These are phyloP conservation scores for Phytophthora idaei DNA, from an alignment of 352 stramenopile genomes.

Conservation along the genomic window DNA sequence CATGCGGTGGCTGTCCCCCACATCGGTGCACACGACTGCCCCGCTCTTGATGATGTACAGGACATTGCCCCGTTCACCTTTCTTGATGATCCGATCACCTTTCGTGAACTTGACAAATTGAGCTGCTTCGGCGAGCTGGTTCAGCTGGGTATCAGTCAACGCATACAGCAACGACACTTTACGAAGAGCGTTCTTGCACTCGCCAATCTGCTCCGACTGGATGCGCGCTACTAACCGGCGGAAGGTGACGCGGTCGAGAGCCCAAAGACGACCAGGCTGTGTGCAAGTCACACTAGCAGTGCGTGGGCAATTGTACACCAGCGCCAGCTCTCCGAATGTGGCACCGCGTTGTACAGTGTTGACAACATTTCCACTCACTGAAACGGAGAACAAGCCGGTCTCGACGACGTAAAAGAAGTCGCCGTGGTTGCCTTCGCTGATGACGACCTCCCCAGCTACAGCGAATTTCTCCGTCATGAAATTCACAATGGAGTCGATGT, in stretches of 20 bases:
- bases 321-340: conserved; percentile 94
- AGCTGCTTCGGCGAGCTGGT: conserved; percentile 63
- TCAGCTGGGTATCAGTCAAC: conserved; percentile 65
- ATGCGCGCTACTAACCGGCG: conserved; percentile 83
- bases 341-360: conserved; percentile 73
- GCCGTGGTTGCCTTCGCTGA: conserved; percentile 66
- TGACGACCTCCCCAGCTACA: conserved; percentile 49
- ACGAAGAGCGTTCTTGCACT: conserved; percentile 71
- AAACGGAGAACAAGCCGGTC: conserved; percentile 86
- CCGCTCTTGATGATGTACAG: conserved; percentile 90
- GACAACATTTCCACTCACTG: conserved; percentile 81
- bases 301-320: conserved; percentile 96
- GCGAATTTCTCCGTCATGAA: conserved; percentile 60
- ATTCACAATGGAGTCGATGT: conserved; percentile 59
- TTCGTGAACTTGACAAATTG: conserved; percentile 72
- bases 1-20: conserved; percentile 46
- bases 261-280: conserved; percentile 70
- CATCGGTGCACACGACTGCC: conserved; percentile 63
- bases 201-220: conserved; percentile 61
- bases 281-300: conserved; percentile 86
- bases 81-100: conserved; percentile 83
- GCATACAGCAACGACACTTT: conserved; percentile 59
- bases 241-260: conserved; percentile 89
- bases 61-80: conserved; percentile 79
- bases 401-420: conserved; percentile 88